A percentile compares a stretch with the other conserved stretches of the same genome.
Evolutionary conservation across 2,329 filamentous ascomycete species (phyloP).

Genomic region (Diplodia seriata): DNA sequence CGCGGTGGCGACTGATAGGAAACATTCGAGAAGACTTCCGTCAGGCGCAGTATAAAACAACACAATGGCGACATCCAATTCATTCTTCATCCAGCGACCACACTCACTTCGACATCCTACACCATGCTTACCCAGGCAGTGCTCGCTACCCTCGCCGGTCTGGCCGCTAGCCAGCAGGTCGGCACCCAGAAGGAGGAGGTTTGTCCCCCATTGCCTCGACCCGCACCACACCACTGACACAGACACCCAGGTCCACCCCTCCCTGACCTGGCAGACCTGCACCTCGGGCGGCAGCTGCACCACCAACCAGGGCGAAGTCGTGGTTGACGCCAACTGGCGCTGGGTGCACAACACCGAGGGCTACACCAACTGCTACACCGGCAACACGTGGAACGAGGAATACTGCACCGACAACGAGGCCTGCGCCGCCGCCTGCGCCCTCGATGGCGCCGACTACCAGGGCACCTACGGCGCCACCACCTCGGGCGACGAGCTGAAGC

Average conservation of each 20-base stretch:
- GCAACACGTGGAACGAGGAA: slow-evolving; percentile 53
- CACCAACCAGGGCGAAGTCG: slow-evolving; percentile 59
- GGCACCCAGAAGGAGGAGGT: slow-evolving; percentile 57
- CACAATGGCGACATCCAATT: slow-evolving; percentile 15
- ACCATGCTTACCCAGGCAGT: slow-evolving; percentile 51
- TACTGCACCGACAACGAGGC: slow-evolving; percentile 54
- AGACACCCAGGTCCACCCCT: slow-evolving; percentile 52
- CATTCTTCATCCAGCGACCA: slow-evolving; percentile 10
- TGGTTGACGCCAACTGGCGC: slow-evolving; percentile 66
- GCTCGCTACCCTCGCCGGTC: slow-evolving; percentile 42
- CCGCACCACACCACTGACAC: not conserved
- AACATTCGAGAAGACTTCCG: slow-evolving; percentile 17
- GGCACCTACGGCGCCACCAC: slow-evolving; percentile 54
- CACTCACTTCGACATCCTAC: slow-evolving; percentile 12
- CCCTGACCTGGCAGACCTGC: slow-evolving; percentile 62
- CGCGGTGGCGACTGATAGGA: not conserved
- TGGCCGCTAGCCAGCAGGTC: slow-evolving; percentile 59
- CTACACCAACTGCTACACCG: slow-evolving; percentile 56
- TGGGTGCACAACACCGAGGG: slow-evolving; percentile 57
- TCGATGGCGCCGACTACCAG: slow-evolving; percentile 62
- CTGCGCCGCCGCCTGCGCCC: slow-evolving; percentile 59
- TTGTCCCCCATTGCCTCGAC: not conserved
- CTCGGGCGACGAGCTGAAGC: slow-evolving; percentile 37
- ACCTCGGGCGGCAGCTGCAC: slow-evolving; percentile 59
- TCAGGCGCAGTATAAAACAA: slow-evolving; percentile 16